A percentile compares a stretch with the other conserved stretches of the same genome.
Conservation (phyloP, 805 yeast species). For the Limtongia smithiae region DNA sequence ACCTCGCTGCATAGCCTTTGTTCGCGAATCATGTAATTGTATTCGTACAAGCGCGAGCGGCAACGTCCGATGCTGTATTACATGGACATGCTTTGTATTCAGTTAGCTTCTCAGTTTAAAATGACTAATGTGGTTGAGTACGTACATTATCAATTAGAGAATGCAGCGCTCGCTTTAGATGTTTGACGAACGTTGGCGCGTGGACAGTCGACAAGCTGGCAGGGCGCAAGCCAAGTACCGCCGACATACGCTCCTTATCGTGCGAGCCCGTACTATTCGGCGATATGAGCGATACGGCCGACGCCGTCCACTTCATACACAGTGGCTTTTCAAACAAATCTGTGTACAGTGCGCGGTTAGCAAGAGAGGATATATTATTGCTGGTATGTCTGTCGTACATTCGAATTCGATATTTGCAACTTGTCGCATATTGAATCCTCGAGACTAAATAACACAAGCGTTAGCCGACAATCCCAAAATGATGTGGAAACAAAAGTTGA, state of each 20-base stretch:
- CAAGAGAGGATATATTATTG: not conserved
- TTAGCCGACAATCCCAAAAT: not conserved
- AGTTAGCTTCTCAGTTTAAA: not conserved
- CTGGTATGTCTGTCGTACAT: slow-evolving; percentile 4
- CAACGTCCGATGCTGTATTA: slow-evolving; percentile 18
- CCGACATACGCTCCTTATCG: not conserved
- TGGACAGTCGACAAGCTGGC: slow-evolving; percentile 12
- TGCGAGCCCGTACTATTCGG: not conserved
- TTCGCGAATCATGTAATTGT: slow-evolving; percentile 9
- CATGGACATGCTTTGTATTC: slow-evolving; percentile 15
- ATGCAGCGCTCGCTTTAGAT: slow-evolving; percentile 6
- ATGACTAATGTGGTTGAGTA: not conserved
- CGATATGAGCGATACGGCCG: slow-evolving; percentile 3
- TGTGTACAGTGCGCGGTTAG: not conserved
- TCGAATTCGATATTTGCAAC: slow-evolving; percentile 24
- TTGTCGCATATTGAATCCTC: slow-evolving; percentile 24
- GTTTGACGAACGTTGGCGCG: slow-evolving; percentile 14
- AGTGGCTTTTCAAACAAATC: slow-evolving; percentile 17
- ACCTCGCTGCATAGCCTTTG: not conserved
- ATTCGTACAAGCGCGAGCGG: slow-evolving; percentile 22
- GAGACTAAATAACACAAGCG: slow-evolving; percentile 1
- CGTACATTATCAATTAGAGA: slow-evolving; percentile 16
- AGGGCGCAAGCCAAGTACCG: not conserved
- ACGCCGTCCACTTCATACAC: slow-evolving; percentile 21
- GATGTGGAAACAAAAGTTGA: not conserved